phyloP scores from a whole-genome alignment of 306 rosid genomes.

The Quercus alba region DNA sequence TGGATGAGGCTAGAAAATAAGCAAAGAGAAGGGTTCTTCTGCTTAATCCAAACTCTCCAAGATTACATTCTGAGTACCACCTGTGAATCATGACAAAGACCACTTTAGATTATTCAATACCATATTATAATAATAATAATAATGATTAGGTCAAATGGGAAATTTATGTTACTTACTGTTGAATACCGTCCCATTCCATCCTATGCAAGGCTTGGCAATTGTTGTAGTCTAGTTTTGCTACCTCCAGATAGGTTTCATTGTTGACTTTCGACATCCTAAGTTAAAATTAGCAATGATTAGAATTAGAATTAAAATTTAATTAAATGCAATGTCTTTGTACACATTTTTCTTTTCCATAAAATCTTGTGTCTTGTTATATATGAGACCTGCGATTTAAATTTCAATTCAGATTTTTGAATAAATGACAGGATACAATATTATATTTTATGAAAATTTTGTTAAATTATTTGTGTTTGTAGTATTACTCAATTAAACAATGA shows the following conservation, averaged over 20 bases:
- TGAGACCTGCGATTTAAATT: no score
- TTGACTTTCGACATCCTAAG: constrained; percentile 75
- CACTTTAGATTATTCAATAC: no score
- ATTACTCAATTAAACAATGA: no score
- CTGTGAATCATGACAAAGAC: constrained; percentile 27
- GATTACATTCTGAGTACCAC: constrained; percentile 69
- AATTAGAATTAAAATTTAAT: not conserved
- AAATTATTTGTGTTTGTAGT: no score
- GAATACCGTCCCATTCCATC: constrained; percentile 66
- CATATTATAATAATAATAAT: not conserved
- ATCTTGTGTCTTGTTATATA: no score
- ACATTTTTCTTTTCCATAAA: no score
- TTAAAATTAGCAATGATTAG: not conserved
- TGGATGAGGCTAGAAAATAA: constrained; percentile 71
- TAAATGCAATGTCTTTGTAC: not conserved
- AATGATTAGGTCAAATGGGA: not conserved
- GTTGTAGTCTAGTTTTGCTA: constrained; percentile 89
- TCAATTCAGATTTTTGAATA: no score
- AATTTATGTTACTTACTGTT: constrained; percentile 41
- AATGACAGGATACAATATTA: no score
- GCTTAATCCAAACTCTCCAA: constrained; percentile 62
- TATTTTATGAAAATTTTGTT: no score
- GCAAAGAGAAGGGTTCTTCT: constrained; percentile 51
- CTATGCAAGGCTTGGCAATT: constrained; percentile 71
- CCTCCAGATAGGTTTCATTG: constrained; percentile 68